Evolutionary conservation across 805 yeast species (phyloP), one percentile per base, ranked within the genome.

Genomic region (Sugiyamaella lignohabitans): DNA sequence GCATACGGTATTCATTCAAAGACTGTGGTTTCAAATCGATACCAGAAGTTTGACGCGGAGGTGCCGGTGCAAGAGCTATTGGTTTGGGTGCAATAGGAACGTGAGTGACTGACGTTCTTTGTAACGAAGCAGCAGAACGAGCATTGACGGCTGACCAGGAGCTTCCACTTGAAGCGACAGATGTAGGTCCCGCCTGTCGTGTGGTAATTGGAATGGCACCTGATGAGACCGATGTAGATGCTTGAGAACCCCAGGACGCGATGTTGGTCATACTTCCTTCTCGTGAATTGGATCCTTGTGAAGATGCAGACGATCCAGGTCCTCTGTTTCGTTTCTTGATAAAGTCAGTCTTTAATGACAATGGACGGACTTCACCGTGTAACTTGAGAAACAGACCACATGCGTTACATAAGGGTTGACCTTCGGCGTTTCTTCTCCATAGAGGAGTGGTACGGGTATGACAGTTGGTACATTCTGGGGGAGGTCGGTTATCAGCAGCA

Each of bases 381-480:
- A 91, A 69, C 65, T 91, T 91, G 62, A 87, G 74, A 59, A 91
- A 91, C 51, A 91, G 69, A 0, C 98, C 98, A 69, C 98, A 91
- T 0, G 98, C 98, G 63, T 91, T 91, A 67, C 98, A 91, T 49
- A 91, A 68, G 0, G 97, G 95, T 64, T 87, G 86, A 1, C 98
- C 98, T 53, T 87, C 87, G 0, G 96, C 88, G 55, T 89, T 87
- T 47, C 97, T 74, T 58, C 98, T 71, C 98, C 98, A 91, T 23
- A 91, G 66, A 1, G 98, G 98, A 0, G 98, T 91, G 27, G 94
- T 89, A 53, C 76, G 79, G 0, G 98, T 91, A 60, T 84, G 83
- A 65, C 98, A 91, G 66, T 91, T 91, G 5, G 89, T 82, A 65
- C 96, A 89, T 48, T 68, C 70, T 10, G 47, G 44, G 14, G 50